Evolutionary conservation across 805 yeast genomes (phyloP).

Genomic region (Teunomyces barrocoloradensis): DNA sequence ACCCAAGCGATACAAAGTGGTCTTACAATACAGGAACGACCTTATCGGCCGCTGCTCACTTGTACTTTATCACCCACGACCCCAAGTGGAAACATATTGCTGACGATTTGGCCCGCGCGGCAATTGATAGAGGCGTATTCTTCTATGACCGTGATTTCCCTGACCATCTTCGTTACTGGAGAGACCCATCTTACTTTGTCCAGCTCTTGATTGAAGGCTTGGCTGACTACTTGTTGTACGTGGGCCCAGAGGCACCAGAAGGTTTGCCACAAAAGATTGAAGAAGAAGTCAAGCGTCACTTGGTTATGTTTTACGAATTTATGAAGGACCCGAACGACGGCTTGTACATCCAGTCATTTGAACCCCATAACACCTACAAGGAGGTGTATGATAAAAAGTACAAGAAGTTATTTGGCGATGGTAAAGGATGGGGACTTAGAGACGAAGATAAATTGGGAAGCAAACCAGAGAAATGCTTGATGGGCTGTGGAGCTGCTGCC

Average conservation of each 20-base stretch:
- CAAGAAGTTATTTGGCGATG: constrained; percentile 52
- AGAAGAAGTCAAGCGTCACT: constrained; percentile 51
- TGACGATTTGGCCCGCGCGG: constrained; percentile 54
- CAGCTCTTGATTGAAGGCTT: constrained; percentile 66
- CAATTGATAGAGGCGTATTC: constrained; percentile 52
- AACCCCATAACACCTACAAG: constrained; percentile 52
- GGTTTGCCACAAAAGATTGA: constrained; percentile 35
- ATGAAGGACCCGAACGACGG: constrained; percentile 58
- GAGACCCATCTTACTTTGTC: constrained; percentile 60
- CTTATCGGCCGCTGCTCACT: constrained; percentile 49
- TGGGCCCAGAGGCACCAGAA: constrained; percentile 41
- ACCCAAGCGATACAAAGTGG: constrained; percentile 54
- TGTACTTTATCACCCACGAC: constrained; percentile 51
- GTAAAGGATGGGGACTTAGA: constrained; percentile 48
- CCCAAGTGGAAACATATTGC: constrained; percentile 49
- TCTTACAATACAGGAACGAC: constrained; percentile 70
- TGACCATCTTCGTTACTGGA: constrained; percentile 55
- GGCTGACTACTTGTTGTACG: constrained; percentile 57
- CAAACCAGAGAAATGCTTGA: constrained; percentile 49
- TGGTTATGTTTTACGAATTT: constrained; percentile 56
- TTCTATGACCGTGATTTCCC: constrained; percentile 65
- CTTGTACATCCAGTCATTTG: constrained; percentile 57
- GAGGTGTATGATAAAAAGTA: constrained; percentile 49
- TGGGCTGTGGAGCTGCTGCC: constrained; percentile 67
- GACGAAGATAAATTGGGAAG: constrained; percentile 49